Evolutionary conservation across 371 early-diverging fungal species (phyloP).

Genomic region (Zychaea mexicana): DNA sequence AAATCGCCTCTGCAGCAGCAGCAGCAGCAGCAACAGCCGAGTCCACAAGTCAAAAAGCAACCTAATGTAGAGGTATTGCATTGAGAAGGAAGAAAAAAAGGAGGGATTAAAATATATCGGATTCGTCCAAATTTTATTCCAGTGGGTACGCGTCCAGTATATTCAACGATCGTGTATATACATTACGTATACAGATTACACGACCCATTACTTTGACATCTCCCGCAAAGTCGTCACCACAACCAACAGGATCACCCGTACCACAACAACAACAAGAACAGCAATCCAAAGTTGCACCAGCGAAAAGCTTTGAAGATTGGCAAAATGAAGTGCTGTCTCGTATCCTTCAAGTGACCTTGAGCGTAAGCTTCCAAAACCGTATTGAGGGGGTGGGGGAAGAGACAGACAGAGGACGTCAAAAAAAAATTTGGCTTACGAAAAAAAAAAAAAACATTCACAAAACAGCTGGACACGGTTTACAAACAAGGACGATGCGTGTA

Average conservation of each 20-base stretch:
- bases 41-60: not conserved
- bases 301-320: constrained; percentile 82
- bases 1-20: constrained; percentile 2
- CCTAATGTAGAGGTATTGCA: not conserved
- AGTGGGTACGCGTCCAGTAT: no score
- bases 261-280: constrained; percentile 3
- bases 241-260: not conserved
- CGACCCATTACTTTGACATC: not conserved
- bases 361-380: constrained; percentile 52
- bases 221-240: not conserved
- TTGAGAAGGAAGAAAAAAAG: no score
- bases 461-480: constrained; percentile 27
- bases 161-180: no score
- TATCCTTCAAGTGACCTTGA: constrained; percentile 81
- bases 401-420: no score
- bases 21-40: constrained; percentile 1
- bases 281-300: constrained; percentile 26
- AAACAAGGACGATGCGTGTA: constrained; percentile 45
- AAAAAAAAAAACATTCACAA: not conserved
- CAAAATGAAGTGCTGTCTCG: constrained; percentile 80
- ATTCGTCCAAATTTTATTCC: no score
- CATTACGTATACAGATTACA: no score
- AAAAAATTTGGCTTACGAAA: no score
- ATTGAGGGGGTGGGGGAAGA: no score
- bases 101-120: no score